Base-by-base conservation (phyloP, 352 stramenopile species). In the Aphanomyces astaci region DNA sequence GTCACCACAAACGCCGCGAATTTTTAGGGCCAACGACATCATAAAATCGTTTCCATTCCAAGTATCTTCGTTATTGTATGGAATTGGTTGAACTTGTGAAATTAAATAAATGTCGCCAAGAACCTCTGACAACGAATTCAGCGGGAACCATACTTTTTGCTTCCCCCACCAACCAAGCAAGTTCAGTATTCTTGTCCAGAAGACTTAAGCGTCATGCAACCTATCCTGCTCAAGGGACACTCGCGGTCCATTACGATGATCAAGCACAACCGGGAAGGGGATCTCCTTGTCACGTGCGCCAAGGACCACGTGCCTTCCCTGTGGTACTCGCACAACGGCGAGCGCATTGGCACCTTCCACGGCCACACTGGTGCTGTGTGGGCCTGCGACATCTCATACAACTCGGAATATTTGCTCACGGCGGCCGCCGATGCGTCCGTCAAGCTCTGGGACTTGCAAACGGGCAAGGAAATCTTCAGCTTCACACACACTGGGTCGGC, bases 201-300 rank as follows among this genome's bases (percentile, higher is more conserved):
- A 96, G 72, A 87, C 96, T 72, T 72, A 10, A 53, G 9, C 45
- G 9, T 77, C 55, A 96, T 96, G 94, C 94, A 94, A 78, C 96
- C 97, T 60, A 99, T 99, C 76, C 76, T 99, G 69, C 86, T 99
- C 57, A 99, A 99, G 82, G 97, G 97, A 75, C 97, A 99, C 86
- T 97, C 97, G 73, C 93, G 97, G 75, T 97, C 97, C 64, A 97
- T 99, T 73, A 99, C 97, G 11, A 90, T 92, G 82, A 89, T 99
- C 71, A 98, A 99, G 76, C 99, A 98, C 88, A 99, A 99, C 80
- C 89, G 90, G 62, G 97, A 99, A 73, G 97, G 97, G 40, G 97
- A 99, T 77, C 81, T 99, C 19, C 81, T 99, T 22, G 98, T 99
- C 80, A 97, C 96, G 46, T 95, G 84, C 59, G 92, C 94, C 51